Base-by-base conservation (phyloP, 768 basidiomycete genomes). In the Baorangia bicolor region DNA sequence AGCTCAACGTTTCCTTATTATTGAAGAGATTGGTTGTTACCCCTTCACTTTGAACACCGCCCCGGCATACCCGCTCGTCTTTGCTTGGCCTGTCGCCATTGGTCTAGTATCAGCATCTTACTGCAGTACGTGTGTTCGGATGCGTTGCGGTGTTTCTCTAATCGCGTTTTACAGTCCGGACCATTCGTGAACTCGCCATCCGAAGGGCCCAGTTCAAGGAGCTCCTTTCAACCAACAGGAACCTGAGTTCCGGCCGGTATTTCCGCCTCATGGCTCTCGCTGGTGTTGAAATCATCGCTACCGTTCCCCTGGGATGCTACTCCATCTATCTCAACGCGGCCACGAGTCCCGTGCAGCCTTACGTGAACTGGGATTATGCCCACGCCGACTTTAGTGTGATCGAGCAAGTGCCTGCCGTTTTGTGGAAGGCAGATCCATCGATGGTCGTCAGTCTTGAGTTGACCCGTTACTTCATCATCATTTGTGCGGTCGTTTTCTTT, bases 191-290 rank as follows among this genome's bases (percentile, higher is more conserved):
- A 41, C 66, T 75, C 9, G 51, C 64, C 6, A 37, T 66, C 28
- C 66, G 71, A 13, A 61, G 73, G n/a, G 61, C 61, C 4, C 73
- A 74, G 28, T 73, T 75, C 57, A 73, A 62, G 45, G 69, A 74
- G n/a, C 63, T 74, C 49, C 66, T 79, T 21, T 69, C 75, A 1
- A 34, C 51, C 28, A 73, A 72, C 60, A 68, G 55, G 56, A 77
- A 74, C 59, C 69, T 90, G 23, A 81, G 70, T n/a, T 70, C 77
- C 12, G 73, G 76, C 16, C 80, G 80, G 1, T 90, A 87, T 65
- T 67, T 89, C 41, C 82, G 88, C 0, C 78, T 91, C 21, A 81
- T 87, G 62, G 73, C 75, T 20, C 72, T 90, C n/a, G 75, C 83
- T 6, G 60, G 75, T 30, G 53, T 74, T 0, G 77, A 86, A 35